phyloP scores from a whole-genome alignment of 192 early-diverging fungal species.

The Coemansia sp. region DNA sequence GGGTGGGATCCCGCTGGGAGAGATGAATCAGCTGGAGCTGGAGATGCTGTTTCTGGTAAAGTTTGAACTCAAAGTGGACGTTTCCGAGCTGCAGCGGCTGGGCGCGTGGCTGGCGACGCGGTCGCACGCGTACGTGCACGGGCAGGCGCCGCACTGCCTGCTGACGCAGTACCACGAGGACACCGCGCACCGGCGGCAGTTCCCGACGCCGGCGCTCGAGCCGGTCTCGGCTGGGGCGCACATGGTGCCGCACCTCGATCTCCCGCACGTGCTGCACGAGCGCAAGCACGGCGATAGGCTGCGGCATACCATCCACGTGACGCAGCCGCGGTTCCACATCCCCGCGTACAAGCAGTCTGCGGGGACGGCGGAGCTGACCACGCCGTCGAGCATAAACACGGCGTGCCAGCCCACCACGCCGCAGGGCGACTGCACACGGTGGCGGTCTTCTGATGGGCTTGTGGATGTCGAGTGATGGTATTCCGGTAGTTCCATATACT shows the following conservation, averaged over 20 bases:
- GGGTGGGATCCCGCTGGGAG: conserved; percentile 65
- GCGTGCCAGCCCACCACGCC: conserved; percentile 3
- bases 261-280: neutral
- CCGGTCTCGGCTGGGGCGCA: neutral
- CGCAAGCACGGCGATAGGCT: neutral
- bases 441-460: too few relatives aligned
- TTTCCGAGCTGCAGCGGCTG: conserved; percentile 59
- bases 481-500: too few relatives aligned
- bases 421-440: too few relatives aligned
- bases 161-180: conserved; percentile 26
- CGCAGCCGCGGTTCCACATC: neutral
- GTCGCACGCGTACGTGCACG: neutral
- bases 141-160: conserved; percentile 3
- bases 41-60: conserved; percentile 70
- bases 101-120: conserved; percentile 57
- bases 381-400: conserved; percentile 22
- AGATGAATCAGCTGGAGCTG: conserved; percentile 73
- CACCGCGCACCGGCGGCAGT: neutral
- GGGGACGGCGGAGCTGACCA: conserved; percentile 9
- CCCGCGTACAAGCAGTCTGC: neutral
- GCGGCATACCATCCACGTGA: neutral
- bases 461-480: too few relatives aligned
- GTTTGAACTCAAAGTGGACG: conserved; percentile 67
- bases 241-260: conserved; percentile 8
- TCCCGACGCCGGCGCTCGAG: conserved; percentile 3